Evolutionary conservation across 257 asterid species (phyloP), one percentile per base, ranked within the genome.

Genomic region (Nemophila menziesii): DNA sequence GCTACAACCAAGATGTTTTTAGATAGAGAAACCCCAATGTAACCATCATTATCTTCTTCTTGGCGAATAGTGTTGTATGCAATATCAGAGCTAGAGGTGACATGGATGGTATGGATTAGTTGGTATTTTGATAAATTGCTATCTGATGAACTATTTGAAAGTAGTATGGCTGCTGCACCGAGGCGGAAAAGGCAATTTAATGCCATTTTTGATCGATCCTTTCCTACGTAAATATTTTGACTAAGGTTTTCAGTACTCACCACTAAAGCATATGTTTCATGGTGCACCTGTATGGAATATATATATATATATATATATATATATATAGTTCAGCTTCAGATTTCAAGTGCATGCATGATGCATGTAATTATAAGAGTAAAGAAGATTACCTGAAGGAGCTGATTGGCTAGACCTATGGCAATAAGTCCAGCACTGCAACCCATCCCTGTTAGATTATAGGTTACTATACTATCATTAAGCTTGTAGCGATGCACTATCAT

Each of bases 371-470:
- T n/a, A n/a, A n/a, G n/a, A n/a, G n/a, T n/a, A n/a, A n/a, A n/a
- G n/a, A n/a, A n/a, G n/a, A n/a, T n/a, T n/a, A n/a, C n/a, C n/a
- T n/a, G n/a, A n/a, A n/a, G 61, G 43, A 73, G 60, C 23, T 80
- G 87, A 46, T 65, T 66, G 4, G 71, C 87, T 50, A 73, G 61
- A 39, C 73, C 51, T 4, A 73, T 27, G 8, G 81, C 74, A 50
- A 71, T 56, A 0, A 80, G 55, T 33, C 84, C 75, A 1, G 84
- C 86, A 34, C 92, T 65, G 68, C 92, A 77, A 6, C 92, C 92
- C 84, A 77, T 80, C 12, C 87, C 92, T 16, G 79, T 60, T 1
- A 80, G 79, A 48, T 72, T 68, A 29, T 45, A 22, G 16, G 78
- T 64, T 52, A 61, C 77, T 15, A 76, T 61, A 14, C 76, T 64